phyloP scores from a whole-genome alignment of 2,329 filamentous ascomycete genomes.

The Alternaria ventricosa region DNA sequence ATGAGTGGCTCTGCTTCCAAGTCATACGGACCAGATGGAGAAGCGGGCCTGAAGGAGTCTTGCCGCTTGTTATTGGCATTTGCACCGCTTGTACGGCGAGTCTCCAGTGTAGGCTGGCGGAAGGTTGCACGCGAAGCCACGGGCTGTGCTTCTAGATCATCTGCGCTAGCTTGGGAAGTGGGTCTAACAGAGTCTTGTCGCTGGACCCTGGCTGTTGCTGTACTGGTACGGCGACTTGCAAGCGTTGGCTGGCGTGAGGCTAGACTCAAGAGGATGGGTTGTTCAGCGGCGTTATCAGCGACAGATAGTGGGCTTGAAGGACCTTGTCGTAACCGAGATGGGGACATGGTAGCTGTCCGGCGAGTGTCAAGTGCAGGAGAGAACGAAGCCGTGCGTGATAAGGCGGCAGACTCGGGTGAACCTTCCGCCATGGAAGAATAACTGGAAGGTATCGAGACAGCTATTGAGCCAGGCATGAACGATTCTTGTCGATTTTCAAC shows the following conservation, averaged over 20 bases:
- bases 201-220: background rate
- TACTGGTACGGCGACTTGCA: background rate
- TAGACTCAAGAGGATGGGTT: background rate
- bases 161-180: background rate
- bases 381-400: background rate
- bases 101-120: background rate
- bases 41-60: background rate
- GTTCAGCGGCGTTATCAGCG: background rate
- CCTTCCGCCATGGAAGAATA: background rate
- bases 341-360: background rate
- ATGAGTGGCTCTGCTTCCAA: background rate
- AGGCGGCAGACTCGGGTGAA: background rate
- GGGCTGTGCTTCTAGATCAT: background rate
- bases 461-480: background rate
- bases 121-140: background rate
- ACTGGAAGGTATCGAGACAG: background rate
- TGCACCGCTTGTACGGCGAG: background rate
- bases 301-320: background rate
- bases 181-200: background rate
- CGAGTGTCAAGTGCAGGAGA: background rate
- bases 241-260: background rate
- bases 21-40: background rate
- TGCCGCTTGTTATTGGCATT: background rate
- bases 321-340: background rate
- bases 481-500: background rate